A percentile compares a stretch with the other conserved stretches of the same genome.
Evolutionary conservation across 139 green algal species (phyloP).

Genomic region (Coelastrella sp.): DNA sequence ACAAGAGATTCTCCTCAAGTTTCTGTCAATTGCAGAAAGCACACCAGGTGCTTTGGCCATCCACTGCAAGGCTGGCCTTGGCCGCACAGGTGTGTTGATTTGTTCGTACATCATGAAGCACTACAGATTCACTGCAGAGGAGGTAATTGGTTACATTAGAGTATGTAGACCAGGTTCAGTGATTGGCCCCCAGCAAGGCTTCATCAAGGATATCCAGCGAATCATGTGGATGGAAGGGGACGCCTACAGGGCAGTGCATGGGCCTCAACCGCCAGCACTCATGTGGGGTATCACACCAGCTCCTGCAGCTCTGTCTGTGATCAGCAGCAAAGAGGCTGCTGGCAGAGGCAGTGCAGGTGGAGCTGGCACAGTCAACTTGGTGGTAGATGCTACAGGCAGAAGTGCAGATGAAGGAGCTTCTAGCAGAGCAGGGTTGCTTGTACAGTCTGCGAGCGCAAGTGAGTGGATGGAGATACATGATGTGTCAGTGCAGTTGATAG

Average conservation of each 20-base stretch:
- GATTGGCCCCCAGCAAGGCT: slow-evolving; percentile 95
- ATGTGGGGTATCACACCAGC: slow-evolving; percentile 41
- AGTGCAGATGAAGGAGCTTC: neutral
- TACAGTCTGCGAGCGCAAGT: slow-evolving; percentile 4
- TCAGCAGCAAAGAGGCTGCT: slow-evolving; percentile 13
- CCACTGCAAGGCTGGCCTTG: slow-evolving; percentile 96
- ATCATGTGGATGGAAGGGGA: slow-evolving; percentile 69
- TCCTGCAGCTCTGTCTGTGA: neutral
- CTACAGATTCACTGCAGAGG: slow-evolving; percentile 58
- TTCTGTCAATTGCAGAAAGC: slow-evolving; percentile 83
- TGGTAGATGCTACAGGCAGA: slow-evolving; percentile 19
- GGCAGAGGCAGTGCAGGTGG: slow-evolving; percentile 3
- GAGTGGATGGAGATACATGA: neutral
- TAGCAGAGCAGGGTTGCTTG: neutral
- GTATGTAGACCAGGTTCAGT: slow-evolving; percentile 90
- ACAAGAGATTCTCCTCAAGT: slow-evolving; percentile 80
- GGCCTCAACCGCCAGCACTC: slow-evolving; percentile 42
- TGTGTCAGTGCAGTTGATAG: too few species aligned
- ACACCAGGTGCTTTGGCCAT: slow-evolving; percentile 77
- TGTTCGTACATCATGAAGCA: slow-evolving; percentile 96
- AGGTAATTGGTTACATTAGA: slow-evolving; percentile 95
- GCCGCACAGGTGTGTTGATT: slow-evolving; percentile 93
- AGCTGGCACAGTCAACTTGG: neutral
- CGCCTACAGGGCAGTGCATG: slow-evolving; percentile 48
- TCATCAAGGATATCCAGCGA: slow-evolving; percentile 77